Base-by-base conservation (phyloP, 345 rosid species). In the Citropsis articulata region DNA sequence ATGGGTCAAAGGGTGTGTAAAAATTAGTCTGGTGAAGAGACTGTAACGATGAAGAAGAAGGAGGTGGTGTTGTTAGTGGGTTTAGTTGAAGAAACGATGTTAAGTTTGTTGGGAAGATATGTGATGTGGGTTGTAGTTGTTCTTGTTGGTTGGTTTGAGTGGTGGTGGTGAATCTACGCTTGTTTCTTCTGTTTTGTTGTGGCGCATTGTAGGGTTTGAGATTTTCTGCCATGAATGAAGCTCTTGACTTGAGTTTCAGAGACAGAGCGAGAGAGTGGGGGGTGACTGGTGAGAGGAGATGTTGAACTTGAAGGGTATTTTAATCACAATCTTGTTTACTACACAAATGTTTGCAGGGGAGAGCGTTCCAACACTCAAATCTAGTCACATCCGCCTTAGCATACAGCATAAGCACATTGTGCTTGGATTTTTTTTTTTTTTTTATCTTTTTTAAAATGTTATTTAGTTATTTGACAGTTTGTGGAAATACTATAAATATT, bases 151-250 rank as follows among this genome's bases (percentile, higher is more conserved):
- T 78, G 73, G 40, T 31, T 45, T 48, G 73, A 50, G 74, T 4
- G 69, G 61, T 60, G 70, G 71, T 4, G 69, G 56, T 65, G 70
- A 84, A 71, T 59, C 62, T 9, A 50, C 77, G 86, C 72, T 70
- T 82, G 82, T 77, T 79, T 79, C 82, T 84, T 82, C 85, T 84
- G 82, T 74, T 78, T 53, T 81, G 84, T n/a, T 87, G 87, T 42
- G 87, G 83, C 22, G 74, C 21, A 74, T 84, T 83, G 81, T 53
- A 71, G 68, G 77, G 79, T 56, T 78, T 80, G 60, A 48, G 76
- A 78, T 75, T 83, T 72, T 65, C 71, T 38, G 80, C 86, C 87
- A 87, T 84, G 66, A 72, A 60, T 55, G 66, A 31, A 42, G 76
- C 36, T 9, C 8, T 30, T 53, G 7, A 45, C 50, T 53, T 71